These are phyloP conservation scores for Leccinum arenicola DNA, from an alignment of 768 basidiomycete species.

Conservation along the genomic window DNA sequence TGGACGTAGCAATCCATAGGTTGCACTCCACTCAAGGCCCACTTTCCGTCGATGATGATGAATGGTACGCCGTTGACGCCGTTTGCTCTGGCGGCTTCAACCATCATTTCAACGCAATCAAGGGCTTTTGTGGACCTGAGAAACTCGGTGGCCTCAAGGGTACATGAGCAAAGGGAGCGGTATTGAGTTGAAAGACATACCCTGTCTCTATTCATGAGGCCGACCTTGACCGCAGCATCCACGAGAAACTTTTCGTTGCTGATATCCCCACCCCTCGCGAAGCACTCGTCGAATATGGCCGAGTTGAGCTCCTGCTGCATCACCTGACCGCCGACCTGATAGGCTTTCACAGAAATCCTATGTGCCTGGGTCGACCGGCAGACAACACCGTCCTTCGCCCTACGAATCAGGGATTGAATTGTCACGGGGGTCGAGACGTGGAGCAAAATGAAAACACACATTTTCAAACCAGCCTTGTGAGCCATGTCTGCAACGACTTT, in stretches of 20 bases:
- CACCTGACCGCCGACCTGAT: constrained; percentile 37
- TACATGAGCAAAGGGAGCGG: too few relatives aligned
- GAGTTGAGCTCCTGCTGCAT: constrained; percentile 38
- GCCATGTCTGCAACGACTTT: constrained; percentile 30
- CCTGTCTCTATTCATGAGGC: too few relatives aligned
- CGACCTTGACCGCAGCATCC: constrained; percentile 29
- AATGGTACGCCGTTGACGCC: too few relatives aligned
- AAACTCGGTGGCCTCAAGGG: too few relatives aligned
- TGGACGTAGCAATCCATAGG: too few relatives aligned
- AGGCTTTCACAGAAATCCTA: constrained; percentile 44
- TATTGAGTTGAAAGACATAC: too few relatives aligned
- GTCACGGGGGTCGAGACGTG: background rate
- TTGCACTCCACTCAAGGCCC: too few relatives aligned
- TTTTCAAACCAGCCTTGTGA: constrained; percentile 23
- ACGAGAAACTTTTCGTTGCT: constrained; percentile 35
- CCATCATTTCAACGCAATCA: too few relatives aligned
- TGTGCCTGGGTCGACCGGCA: constrained; percentile 42
- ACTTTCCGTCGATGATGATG: too few relatives aligned
- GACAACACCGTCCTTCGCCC: constrained; percentile 37
- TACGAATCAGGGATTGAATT: constrained; percentile 12
- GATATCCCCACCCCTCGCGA: constrained; percentile 40
- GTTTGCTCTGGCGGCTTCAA: too few relatives aligned
- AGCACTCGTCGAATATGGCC: constrained; percentile 39
- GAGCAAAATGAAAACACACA: constrained; percentile 16
- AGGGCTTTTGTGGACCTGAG: too few relatives aligned